Evolutionary conservation across 2,329 filamentous ascomycete species (phyloP), one percentile per base, ranked within the genome.

Genomic region (Hirsutella rhossiliensis): DNA sequence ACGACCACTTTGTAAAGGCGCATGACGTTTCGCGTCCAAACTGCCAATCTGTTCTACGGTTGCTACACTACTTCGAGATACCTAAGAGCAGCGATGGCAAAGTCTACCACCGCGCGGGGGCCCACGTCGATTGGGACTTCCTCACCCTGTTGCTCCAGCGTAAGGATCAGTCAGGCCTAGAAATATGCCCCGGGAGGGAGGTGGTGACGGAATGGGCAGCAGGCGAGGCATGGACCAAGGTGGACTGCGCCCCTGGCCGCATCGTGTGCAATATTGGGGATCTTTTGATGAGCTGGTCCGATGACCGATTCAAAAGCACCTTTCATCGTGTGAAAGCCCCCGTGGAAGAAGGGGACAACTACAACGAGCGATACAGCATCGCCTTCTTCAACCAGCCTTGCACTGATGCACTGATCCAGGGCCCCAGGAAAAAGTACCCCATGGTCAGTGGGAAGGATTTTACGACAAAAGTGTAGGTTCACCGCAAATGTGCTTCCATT

Each of bases 201-300:
- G 72, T 68, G 3, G 69, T 73, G 8, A 81, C 76, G 0, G 67
- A 69, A 4, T 81, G 78, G 49, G 78, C 70, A 0, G 66, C 71
- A 39, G 75, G 75, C 1, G 76, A 82, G 52, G 60, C 59, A 0
- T 83, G 79, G 79, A 82, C 78, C 11, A 75, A 75, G 46, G 69
- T 83, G n/a, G 70, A 76, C 48, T 73, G 73, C 6, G 60, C 56
- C 2, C 63, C 64, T 0, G 73, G 69, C 1, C 71, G 71, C 47
- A 76, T 79, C 44, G 72, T 83, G 9, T 82, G 78, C 58, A 82
- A 81, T 51, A 78, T 82, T 47, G 79, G 79, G 4, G 78, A 83
- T 54, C 62, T 82, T 44, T 64, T 83, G 15, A 82, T 83, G 79
- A 72, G 67, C 37, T 81, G 78, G 77, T 76, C 70, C 27, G 78